Conservation (phyloP, 495 filamentous ascomycete species). For the Aspergillus kassunensis region DNA sequence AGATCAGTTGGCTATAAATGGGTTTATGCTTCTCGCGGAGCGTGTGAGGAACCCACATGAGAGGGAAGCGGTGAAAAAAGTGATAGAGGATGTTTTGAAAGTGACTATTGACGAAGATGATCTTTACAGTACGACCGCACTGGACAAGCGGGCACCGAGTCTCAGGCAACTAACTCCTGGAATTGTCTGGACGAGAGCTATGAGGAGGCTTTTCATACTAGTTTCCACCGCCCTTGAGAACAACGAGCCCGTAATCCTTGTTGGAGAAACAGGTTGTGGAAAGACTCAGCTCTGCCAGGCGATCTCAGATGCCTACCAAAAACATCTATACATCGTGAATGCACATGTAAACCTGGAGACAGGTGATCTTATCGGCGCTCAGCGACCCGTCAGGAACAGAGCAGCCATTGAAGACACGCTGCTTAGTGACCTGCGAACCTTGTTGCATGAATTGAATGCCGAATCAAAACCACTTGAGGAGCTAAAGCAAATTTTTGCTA, state of each 20-base stretch:
- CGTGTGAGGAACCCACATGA: slow-evolving; percentile 90
- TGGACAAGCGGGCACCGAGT: slow-evolving; percentile 41
- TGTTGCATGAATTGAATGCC: slow-evolving; percentile 27
- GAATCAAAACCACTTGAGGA: slow-evolving; percentile 35
- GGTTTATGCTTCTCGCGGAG: slow-evolving; percentile 93
- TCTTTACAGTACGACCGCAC: slow-evolving; percentile 64
- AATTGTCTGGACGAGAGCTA: slow-evolving; percentile 91
- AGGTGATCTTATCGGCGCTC: slow-evolving; percentile 93
- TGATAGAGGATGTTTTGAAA: slow-evolving; percentile 92
- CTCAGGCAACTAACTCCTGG: slow-evolving; percentile 44
- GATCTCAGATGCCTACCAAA: slow-evolving; percentile 72
- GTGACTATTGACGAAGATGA: slow-evolving; percentile 68
- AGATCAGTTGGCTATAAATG: slow-evolving; percentile 85
- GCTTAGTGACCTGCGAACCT: slow-evolving; percentile 53
- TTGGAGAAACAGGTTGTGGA: slow-evolving; percentile 95
- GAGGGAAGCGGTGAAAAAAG: slow-evolving; percentile 71
- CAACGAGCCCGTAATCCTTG: slow-evolving; percentile 88
- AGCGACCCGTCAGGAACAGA: slow-evolving; percentile 84
- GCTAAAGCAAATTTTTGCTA: slow-evolving; percentile 48
- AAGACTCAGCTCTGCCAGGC: slow-evolving; percentile 97
- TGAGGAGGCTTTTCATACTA: slow-evolving; percentile 83
- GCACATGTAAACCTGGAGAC: slow-evolving; percentile 97
- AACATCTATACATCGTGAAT: slow-evolving; percentile 81
- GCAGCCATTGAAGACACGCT: slow-evolving; percentile 64
- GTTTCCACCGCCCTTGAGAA: slow-evolving; percentile 80